These are phyloP conservation scores for Picochlorum sp. DNA, from an alignment of 139 green algal species.

Conservation along the genomic window DNA sequence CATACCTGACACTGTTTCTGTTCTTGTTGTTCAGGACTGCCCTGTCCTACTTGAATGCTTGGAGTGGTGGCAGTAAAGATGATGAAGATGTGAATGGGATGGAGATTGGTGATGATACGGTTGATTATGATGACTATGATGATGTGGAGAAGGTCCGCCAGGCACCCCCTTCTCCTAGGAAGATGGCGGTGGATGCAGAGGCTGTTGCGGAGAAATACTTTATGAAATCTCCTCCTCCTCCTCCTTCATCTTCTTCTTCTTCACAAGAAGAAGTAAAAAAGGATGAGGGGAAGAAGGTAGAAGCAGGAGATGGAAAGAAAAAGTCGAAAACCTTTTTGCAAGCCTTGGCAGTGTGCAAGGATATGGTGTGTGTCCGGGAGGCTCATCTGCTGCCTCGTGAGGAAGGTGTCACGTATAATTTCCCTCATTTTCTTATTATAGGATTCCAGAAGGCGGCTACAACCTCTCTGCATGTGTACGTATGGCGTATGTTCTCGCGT, in stretches of 20 bases:
- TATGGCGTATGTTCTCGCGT: neutral
- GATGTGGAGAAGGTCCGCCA: neutral
- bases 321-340: constrained; percentile 1
- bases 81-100: no score
- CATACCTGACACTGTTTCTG: no score
- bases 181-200: neutral
- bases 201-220: constrained; percentile 2
- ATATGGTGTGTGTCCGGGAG: neutral
- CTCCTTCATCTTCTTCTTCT: neutral
- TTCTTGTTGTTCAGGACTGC: no score
- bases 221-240: neutral
- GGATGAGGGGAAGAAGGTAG: neutral
- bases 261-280: no score
- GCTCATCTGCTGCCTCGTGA: neutral
- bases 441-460: constrained; percentile 12
- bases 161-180: neutral
- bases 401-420: neutral
- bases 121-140: constrained; percentile 1
- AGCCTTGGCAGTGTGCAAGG: constrained; percentile 7
- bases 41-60: no score
- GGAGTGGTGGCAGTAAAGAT: no score
- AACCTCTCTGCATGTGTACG: constrained; percentile 5
- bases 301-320: no score
- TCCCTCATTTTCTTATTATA: constrained; percentile 16
- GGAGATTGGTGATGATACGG: no score